A percentile compares a stretch with the other conserved stretches of the same genome.
phyloP scores from a whole-genome alignment of 768 basidiomycete genomes.

The Suillus alpinus region DNA sequence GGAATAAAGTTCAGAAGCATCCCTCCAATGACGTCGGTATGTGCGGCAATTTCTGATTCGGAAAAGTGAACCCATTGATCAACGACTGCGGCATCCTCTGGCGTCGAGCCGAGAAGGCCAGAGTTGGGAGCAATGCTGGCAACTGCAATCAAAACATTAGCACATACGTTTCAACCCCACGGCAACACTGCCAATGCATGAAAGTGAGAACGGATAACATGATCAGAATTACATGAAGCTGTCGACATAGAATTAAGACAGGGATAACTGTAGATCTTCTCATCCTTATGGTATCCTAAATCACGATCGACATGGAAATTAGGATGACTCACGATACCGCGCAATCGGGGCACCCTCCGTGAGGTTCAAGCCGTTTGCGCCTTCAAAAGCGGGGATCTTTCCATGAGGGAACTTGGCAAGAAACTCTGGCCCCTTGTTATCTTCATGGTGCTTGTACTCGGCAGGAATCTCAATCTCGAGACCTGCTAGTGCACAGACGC shows the following conservation, averaged over 20 bases:
- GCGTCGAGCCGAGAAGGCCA: slow-evolving; percentile 65
- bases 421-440: slow-evolving; percentile 72
- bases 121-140: slow-evolving; percentile 74
- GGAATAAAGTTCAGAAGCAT: slow-evolving; percentile 52
- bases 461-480: slow-evolving; percentile 51
- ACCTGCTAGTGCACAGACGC: slow-evolving; percentile 59
- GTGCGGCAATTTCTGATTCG: slow-evolving; percentile 58
- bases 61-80: slow-evolving; percentile 83
- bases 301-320: not conserved
- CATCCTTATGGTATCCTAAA: slow-evolving; percentile 20
- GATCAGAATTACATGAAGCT: slow-evolving; percentile 21
- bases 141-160: slow-evolving; percentile 47
- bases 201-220: not conserved
- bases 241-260: slow-evolving; percentile 68
- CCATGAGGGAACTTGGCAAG: slow-evolving; percentile 73
- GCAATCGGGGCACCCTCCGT: slow-evolving; percentile 81
- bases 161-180: not conserved
- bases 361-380: slow-evolving; percentile 72
- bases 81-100: slow-evolving; percentile 69
- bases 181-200: not conserved
- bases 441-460: slow-evolving; percentile 56
- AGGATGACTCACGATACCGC: slow-evolving; percentile 64
- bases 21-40: slow-evolving; percentile 35
- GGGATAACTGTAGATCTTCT: slow-evolving; percentile 62
- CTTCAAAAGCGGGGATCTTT: slow-evolving; percentile 84